Evolutionary conservation across 352 stramenopile species (phyloP).

Genomic region (Globisporangium takayamanum): DNA sequence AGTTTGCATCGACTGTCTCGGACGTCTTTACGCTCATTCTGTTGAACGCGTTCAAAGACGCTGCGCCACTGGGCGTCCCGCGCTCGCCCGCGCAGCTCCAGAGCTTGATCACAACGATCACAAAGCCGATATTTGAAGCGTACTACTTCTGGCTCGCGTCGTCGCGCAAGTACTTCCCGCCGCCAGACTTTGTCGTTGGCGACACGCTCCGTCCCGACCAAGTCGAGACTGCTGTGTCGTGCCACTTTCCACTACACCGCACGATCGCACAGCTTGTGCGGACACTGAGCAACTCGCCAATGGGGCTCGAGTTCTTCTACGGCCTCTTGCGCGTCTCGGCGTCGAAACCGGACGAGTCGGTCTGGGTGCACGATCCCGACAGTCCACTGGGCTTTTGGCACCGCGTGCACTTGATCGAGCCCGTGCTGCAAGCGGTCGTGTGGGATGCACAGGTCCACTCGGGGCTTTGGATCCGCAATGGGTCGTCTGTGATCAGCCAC

Average conservation of each 20-base stretch:
- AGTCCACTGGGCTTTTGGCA: slow-evolving; percentile 77
- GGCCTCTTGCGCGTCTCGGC: slow-evolving; percentile 35
- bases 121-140: slow-evolving; percentile 60
- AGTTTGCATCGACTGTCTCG: slow-evolving; percentile 79
- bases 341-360: slow-evolving; percentile 17
- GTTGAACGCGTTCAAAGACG: slow-evolving; percentile 67
- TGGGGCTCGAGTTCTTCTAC: slow-evolving; percentile 54
- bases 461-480: slow-evolving; percentile 80
- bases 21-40: slow-evolving; percentile 79
- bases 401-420: slow-evolving; percentile 69
- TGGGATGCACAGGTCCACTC: slow-evolving; percentile 85
- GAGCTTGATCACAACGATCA: slow-evolving; percentile 44
- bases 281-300: slow-evolving; percentile 49
- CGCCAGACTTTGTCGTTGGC: slow-evolving; percentile 46
- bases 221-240: slow-evolving; percentile 61
- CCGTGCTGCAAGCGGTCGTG: slow-evolving; percentile 75
- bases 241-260: slow-evolving; percentile 77
- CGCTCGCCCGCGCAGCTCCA: slow-evolving; percentile 9
- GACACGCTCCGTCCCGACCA: slow-evolving; percentile 47
- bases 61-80: slow-evolving; percentile 14
- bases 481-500: slow-evolving; percentile 80
- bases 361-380: slow-evolving; percentile 57
- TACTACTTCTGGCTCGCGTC: slow-evolving; percentile 82
- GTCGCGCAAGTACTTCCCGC: slow-evolving; percentile 70
- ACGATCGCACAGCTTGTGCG: slow-evolving; percentile 68